Evolutionary conservation across 306 rosid species (phyloP).

Genomic region (Rosa lucieae): DNA sequence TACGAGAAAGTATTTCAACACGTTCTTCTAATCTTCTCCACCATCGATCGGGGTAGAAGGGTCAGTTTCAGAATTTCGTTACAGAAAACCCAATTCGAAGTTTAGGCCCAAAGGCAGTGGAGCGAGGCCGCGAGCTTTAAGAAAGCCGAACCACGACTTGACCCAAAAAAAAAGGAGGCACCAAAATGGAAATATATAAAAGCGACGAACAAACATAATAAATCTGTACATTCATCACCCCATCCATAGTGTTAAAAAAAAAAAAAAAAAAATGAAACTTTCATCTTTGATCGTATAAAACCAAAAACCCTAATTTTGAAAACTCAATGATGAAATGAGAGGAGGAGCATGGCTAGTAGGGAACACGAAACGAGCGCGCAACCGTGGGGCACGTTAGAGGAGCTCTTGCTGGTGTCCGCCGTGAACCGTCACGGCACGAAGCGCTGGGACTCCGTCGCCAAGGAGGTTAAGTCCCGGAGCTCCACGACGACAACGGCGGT

Average conservation of each 20-base stretch:
- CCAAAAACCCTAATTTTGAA: constrained; percentile 51
- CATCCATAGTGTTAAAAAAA: background rate
- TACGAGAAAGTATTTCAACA: too few species aligned
- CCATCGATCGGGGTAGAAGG: background rate
- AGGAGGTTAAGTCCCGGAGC: constrained; percentile 35
- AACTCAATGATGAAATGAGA: constrained; percentile 43
- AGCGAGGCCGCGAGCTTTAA: constrained; percentile 5
- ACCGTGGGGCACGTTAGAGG: constrained; percentile 60
- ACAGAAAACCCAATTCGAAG: background rate
- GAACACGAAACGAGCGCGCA: constrained; percentile 42
- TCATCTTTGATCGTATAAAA: constrained; percentile 1
- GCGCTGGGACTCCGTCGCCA: constrained; percentile 52
- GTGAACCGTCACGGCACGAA: constrained; percentile 48
- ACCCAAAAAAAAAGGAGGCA: background rate
- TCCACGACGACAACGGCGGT: constrained; percentile 10
- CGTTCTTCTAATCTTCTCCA: too few species aligned
- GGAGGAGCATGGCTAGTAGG: constrained; percentile 43
- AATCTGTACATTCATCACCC: background rate
- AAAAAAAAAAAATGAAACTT: background rate
- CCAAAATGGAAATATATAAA: constrained; percentile 1
- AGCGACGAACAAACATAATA: constrained; percentile 8
- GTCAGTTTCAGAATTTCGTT: background rate
- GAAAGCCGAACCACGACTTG: background rate
- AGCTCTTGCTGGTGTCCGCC: constrained; percentile 56
- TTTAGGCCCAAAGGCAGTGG: background rate